Percentiles rank a stretch among this genome's conserved stretches.
Evolutionary conservation across 371 early-diverging fungal species (phyloP).

Genomic region (Rhizopus delemar): DNA sequence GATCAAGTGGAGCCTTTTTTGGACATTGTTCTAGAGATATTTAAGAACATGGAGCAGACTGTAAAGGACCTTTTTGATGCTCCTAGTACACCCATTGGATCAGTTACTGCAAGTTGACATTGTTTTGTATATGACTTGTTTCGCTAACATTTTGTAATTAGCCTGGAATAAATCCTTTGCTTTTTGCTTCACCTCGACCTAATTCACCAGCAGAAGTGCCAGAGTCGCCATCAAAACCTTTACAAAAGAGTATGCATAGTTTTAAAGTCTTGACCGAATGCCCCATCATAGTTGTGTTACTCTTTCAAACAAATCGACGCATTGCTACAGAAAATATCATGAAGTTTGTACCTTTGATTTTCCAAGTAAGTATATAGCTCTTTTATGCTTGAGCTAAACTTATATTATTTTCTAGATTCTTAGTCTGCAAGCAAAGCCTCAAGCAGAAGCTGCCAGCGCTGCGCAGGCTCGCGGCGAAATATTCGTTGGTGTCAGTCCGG

Average conservation of each 20-base stretch:
- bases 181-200: conserved; percentile 71
- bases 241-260: conserved; percentile 76
- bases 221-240: conserved; percentile 64
- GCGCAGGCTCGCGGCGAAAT: conserved; percentile 69
- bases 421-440: conserved; percentile 76
- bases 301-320: conserved; percentile 86
- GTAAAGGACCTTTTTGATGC: conserved; percentile 80
- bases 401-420: conserved; percentile 53
- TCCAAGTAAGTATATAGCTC: conserved; percentile 59
- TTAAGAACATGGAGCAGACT: conserved; percentile 84
- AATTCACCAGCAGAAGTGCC: conserved; percentile 76
- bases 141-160: conserved; percentile 19
- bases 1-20: conserved; percentile 89
- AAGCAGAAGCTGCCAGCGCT: conserved; percentile 69
- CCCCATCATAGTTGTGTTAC: conserved; percentile 95
- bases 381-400: neutral
- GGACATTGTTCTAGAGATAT: conserved; percentile 90
- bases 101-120: conserved; percentile 50
- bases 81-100: conserved; percentile 57
- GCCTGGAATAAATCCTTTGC: conserved; percentile 53
- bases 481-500: conserved; percentile 82
- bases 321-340: conserved; percentile 79
- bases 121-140: conserved; percentile 1
- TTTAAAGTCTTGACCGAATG: conserved; percentile 98
- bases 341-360: conserved; percentile 86